Evolutionary conservation across 768 basidiomycete species (phyloP), one percentile per base, ranked within the genome.

Genomic region (Krasilnikovozyma curviuscula): DNA sequence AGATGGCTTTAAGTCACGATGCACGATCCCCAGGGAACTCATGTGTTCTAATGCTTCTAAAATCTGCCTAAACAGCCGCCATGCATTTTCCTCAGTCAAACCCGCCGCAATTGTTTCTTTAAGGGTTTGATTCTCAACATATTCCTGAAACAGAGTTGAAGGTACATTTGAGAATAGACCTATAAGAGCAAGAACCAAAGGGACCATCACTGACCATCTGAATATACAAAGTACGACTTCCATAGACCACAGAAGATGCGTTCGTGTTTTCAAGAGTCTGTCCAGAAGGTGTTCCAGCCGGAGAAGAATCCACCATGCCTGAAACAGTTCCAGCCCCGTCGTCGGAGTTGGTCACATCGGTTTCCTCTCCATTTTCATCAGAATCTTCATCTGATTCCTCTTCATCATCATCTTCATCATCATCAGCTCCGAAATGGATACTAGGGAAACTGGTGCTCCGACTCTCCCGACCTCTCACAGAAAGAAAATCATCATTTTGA

Each of bases 1-100:
- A 0, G 81, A 82, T 13, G 85, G 67, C 61, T 95, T 95, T 61
- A 95, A 82, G 61, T 93, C 88, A 43, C 82, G 52, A 44, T 61
- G 59, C 10, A 63, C 56, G 57, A 95, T 88, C n/a, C 82, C 80
- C 48, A 81, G 69, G 23, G 75, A 77, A 1, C 82, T 78, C 77
- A 93, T 85, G 55, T 93, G 83, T 1, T 79, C 79, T 9, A 95
- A 69, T 0, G 88, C 88, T 53, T 91, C 85, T 28, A 91, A 64
- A 31, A 88, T 77, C 64, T 95, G 85, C 44, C 81, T 77, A 61
- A 95, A 85, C 13, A 93, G 65, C 19, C 81, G 68, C 89, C 89
- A 95, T 0, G 78, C 78, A 51, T 91, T 83, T 40, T 81, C 77
- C 63, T 86, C 83, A 1, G 73, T 69, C 7, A 95, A 65, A 1